Percentiles rank a stretch among this genome's conserved stretches.
phyloP scores from a whole-genome alignment of 805 yeast genomes.

The Komagataella mondaviorum region DNA sequence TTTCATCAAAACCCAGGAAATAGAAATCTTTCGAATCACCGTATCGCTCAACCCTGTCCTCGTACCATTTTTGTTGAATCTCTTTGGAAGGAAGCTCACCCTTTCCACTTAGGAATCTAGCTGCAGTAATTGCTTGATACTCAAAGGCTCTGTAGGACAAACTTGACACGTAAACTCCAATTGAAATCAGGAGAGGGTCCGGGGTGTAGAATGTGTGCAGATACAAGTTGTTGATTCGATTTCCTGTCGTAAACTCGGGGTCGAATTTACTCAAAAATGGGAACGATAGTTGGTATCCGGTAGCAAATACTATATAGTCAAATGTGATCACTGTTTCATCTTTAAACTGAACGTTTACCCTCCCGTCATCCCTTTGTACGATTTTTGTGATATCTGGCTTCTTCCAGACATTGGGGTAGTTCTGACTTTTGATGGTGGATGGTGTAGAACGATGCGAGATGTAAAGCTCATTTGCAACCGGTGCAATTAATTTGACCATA shows the following conservation, averaged over 20 bases:
- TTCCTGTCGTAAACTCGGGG: constrained; percentile 15
- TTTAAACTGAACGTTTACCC: constrained; percentile 6
- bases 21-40: constrained; percentile 19
- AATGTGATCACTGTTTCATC: constrained; percentile 13
- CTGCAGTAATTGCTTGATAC: constrained; percentile 23
- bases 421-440: constrained; percentile 17
- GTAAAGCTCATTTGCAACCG: constrained; percentile 7
- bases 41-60: constrained; percentile 11
- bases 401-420: constrained; percentile 11
- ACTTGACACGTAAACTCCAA: constrained; percentile 24
- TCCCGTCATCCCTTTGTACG: constrained; percentile 9
- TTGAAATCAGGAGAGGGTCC: constrained; percentile 20
- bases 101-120: constrained; percentile 19
- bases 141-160: constrained; percentile 26
- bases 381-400: constrained; percentile 12
- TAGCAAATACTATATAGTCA: constrained; percentile 1
- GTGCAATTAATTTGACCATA: constrained; percentile 13
- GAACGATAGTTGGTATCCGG: constrained; percentile 15
- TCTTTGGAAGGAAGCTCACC: constrained; percentile 14
- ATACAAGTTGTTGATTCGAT: constrained; percentile 15
- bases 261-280: constrained; percentile 13
- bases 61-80: constrained; percentile 19
- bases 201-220: constrained; percentile 19
- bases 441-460: constrained; percentile 14
- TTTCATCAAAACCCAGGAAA: constrained; percentile 20